Evolutionary conservation across 2,329 filamentous ascomycete species (phyloP).

Genomic region (Verticillium alfalfae): DNA sequence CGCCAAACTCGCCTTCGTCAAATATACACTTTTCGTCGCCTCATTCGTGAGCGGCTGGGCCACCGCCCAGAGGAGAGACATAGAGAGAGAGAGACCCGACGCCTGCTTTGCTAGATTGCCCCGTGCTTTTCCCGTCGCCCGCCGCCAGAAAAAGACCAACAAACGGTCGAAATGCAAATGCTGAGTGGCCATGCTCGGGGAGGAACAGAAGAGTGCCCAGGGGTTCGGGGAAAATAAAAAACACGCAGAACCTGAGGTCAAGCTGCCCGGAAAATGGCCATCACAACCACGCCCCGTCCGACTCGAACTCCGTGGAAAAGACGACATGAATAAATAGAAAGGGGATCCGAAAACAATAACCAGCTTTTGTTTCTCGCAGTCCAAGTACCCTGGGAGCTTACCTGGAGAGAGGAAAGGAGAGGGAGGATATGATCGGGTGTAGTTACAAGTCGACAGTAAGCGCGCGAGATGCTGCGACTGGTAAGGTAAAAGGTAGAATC

Average conservation of each 20-base stretch:
- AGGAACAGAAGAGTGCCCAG: background rate
- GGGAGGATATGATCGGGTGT: background rate
- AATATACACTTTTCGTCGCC: slow-evolving; percentile 3
- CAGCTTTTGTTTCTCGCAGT: background rate
- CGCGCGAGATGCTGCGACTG: background rate
- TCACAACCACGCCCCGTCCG: background rate
- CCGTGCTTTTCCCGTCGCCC: background rate
- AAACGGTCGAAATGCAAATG: slow-evolving; percentile 1
- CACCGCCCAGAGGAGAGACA: background rate
- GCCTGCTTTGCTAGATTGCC: background rate
- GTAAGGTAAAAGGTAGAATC: background rate
- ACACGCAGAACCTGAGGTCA: slow-evolving; percentile 18
- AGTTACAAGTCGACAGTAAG: background rate
- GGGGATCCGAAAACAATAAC: background rate
- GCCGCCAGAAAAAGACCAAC: background rate
- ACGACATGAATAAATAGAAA: background rate
- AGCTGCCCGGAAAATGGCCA: slow-evolving; percentile 18
- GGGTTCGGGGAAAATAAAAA: background rate
- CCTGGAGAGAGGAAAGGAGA: background rate
- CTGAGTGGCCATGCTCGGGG: background rate
- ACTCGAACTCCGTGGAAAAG: background rate
- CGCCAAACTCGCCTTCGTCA: background rate
- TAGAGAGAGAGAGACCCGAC: background rate
- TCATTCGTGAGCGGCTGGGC: background rate
- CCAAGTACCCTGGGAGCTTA: background rate